Evolutionary conservation across 176 grass and related monocot species (phyloP), one percentile per base, ranked within the genome.

Genomic region (Carex myosuroides): DNA sequence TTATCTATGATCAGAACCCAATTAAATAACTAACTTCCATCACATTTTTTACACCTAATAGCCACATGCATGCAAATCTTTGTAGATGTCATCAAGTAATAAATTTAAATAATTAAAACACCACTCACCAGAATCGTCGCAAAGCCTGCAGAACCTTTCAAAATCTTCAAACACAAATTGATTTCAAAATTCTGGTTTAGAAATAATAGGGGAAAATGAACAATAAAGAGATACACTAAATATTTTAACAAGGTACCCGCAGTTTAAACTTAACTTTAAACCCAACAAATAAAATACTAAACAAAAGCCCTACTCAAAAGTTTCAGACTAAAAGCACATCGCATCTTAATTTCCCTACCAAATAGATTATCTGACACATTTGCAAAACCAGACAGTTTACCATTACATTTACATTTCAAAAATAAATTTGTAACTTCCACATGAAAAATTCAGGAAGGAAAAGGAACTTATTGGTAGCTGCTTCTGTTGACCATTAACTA

Each of bases 61-160:
- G 21, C n/a, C 60, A 46, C 44, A 46, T 46, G 44, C 44, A 63
- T 24, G 60, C 60, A 63, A 63, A 63, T 63, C 56, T 63, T 63
- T 63, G 7, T 7, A 26, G 60, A 63, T 24, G 60, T 3, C 20
- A 63, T 63, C 60, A 59, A 63, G 2, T 63, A 16, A 67, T 33
- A 16, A 33, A 67, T 5, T 33, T 21, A 17, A 54, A 26, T 13
- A 74, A 7, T 46, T 46, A 46, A 9, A 46, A 46, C 44, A 46
- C 8, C 5, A 52, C 60, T 79, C 61, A 84, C 86, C 86, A 41
- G 81, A 81, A 79, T 84, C 81, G 12, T 4, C 33, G 33, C 86
- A 88, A 20, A 60, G 80, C 1, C 57, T 35, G 7, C 62, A 88
- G 81, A 88, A 88, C 61, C 59, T 84, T 32, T 88, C 68, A 29